Evolutionary conservation across 495 filamentous ascomycete species (phyloP).

Genomic region (Penicillium subrubescens): DNA sequence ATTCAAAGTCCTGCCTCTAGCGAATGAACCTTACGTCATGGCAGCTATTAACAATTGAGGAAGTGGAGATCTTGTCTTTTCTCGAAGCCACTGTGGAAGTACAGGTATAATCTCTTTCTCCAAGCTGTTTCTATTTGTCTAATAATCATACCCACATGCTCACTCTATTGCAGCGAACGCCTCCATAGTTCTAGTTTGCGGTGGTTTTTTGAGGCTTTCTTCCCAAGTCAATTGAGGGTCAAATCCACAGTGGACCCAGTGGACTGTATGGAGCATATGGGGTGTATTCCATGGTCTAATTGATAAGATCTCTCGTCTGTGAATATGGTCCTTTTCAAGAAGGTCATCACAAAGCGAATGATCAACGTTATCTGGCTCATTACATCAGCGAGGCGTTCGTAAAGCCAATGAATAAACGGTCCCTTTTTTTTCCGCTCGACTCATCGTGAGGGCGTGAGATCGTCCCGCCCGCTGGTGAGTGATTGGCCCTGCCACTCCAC

Average conservation of each 20-base stretch:
- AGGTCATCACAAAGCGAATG: not conserved
- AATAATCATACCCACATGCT: not conserved
- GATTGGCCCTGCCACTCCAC: slow-evolving; percentile 1
- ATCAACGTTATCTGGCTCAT: not conserved
- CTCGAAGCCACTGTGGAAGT: not conserved
- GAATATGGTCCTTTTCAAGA: not conserved
- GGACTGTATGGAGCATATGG: too few relatives aligned
- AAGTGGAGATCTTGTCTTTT: not conserved
- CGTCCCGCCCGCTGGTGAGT: not conserved
- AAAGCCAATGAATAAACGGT: not conserved
- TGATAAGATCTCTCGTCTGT: not conserved
- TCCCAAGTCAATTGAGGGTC: too few relatives aligned
- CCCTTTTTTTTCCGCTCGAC: not conserved
- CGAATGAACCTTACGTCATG: not conserved
- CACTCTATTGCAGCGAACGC: not conserved
- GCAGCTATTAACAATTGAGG: not conserved
- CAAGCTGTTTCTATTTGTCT: not conserved
- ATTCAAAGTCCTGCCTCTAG: not conserved
- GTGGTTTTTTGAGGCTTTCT: not conserved
- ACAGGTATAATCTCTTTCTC: not conserved
- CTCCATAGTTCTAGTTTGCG: not conserved
- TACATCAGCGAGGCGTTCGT: not conserved
- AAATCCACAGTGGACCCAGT: too few relatives aligned
- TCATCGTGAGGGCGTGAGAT: not conserved
- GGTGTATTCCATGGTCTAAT: not conserved